phyloP scores from a whole-genome alignment of 139 green algal species.

The Auxenochlorella pyrenoidosa region DNA sequence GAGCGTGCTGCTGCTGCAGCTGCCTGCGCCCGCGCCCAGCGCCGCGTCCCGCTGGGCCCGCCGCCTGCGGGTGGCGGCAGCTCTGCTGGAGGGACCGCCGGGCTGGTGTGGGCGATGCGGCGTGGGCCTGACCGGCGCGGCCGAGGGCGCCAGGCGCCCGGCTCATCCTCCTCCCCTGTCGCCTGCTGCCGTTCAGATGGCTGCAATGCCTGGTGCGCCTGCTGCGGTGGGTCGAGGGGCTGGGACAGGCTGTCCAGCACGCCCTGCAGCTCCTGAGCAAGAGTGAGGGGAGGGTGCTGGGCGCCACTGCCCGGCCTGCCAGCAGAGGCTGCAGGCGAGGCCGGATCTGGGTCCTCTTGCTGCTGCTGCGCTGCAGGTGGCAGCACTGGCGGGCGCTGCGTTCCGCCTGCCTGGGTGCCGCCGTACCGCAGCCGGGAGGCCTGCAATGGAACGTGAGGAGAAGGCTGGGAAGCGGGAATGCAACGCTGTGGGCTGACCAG shows the following conservation, averaged over 20 bases:
- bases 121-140: not conserved
- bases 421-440: not conserved
- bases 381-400: not conserved
- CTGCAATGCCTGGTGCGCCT: not conserved
- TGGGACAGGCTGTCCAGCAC: conserved; percentile 4
- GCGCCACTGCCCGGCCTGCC: not conserved
- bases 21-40: conserved; percentile 8
- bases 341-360: not conserved
- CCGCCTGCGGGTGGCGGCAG: not conserved
- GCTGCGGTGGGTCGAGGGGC: not conserved
- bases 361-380: not conserved
- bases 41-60: not conserved
- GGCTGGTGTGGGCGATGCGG: conserved; percentile 14
- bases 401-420: not conserved
- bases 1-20: conserved; percentile 11
- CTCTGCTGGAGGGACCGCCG: not conserved
- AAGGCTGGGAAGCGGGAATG: not conserved
- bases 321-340: not conserved
- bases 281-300: not conserved
- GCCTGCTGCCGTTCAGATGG: not conserved
- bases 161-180: not conserved
- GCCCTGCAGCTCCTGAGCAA: conserved; percentile 19
- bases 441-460: not conserved
- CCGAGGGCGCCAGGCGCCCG: not conserved
- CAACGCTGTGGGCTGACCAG: not conserved